Evolutionary conservation across 2,329 filamentous ascomycete genomes (phyloP).

Genomic region (Sporothrix euskadiensis): DNA sequence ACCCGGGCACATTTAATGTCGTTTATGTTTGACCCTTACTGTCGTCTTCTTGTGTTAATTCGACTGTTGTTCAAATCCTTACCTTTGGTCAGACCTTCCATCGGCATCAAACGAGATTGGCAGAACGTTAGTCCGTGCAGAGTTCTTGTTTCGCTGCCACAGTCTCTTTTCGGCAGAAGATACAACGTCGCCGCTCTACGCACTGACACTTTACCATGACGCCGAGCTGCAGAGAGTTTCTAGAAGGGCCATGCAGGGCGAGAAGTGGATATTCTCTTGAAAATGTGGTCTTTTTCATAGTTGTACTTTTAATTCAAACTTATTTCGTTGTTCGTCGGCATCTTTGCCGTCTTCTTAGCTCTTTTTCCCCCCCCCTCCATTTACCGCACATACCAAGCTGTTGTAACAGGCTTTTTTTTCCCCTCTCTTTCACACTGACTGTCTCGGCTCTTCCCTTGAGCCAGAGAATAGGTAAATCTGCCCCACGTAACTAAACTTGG

Average conservation of each 20-base stretch:
- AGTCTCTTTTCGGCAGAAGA: background rate
- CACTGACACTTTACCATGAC: slow-evolving; percentile 7
- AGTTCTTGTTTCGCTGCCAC: background rate
- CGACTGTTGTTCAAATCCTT: background rate
- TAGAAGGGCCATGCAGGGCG: slow-evolving; percentile 18
- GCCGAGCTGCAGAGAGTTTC: slow-evolving; percentile 10
- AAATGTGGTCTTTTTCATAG: background rate
- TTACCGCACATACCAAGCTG: background rate
- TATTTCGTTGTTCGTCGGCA: background rate
- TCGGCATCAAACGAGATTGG: slow-evolving; percentile 15
- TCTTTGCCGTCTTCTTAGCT: background rate
- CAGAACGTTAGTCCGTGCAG: slow-evolving; percentile 9
- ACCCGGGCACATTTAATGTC: background rate
- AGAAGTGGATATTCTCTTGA: background rate
- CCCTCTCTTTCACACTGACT: background rate
- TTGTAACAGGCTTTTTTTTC: background rate
- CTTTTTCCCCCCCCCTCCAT: background rate
- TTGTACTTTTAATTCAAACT: background rate
- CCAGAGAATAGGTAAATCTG: background rate
- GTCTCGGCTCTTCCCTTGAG: slow-evolving; percentile 18
- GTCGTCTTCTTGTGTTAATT: background rate
- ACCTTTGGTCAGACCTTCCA: background rate
- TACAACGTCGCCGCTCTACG: background rate
- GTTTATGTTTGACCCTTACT: background rate
- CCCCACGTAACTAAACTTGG: background rate